Evolutionary conservation across 108 stramenopile genomes (phyloP).

Genomic region (Nitzschia putrida): DNA sequence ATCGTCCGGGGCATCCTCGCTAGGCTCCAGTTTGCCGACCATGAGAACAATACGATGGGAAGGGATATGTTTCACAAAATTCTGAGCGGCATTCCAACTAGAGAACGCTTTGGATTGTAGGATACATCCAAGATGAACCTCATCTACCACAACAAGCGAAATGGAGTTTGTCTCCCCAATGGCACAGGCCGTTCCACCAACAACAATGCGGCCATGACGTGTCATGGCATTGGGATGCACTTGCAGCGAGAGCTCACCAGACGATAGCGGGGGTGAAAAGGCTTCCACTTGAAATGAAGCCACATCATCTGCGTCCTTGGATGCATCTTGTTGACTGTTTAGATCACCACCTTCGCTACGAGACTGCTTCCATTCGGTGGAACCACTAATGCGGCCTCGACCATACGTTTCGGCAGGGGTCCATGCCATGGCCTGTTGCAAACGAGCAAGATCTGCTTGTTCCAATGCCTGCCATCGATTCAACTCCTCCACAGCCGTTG

Average conservation of each 20-base stretch:
- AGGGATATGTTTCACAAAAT: conserved; percentile 57
- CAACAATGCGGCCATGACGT: conserved; percentile 41
- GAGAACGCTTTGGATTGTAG: conserved; percentile 66
- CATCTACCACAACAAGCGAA: conserved; percentile 68
- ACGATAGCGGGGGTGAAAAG: conserved; percentile 43
- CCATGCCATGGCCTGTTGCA: conserved; percentile 46
- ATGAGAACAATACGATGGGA: conserved; percentile 60
- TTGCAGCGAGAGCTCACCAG: conserved; percentile 25
- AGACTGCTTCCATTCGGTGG: conserved; percentile 66
- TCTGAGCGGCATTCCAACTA: conserved; percentile 41
- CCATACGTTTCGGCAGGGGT: conserved; percentile 41
- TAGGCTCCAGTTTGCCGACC: conserved; percentile 32
- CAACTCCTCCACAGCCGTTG: conserved; percentile 29
- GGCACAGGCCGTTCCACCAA: conserved; percentile 59
- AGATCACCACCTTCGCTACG: conserved; percentile 61
- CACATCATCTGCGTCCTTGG: conserved; percentile 27
- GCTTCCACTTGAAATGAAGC: conserved; percentile 58
- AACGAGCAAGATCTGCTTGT: conserved; percentile 22
- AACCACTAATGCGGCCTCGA: conserved; percentile 67
- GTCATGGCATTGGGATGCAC: conserved; percentile 29
- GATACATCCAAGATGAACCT: conserved; percentile 58
- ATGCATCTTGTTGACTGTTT: not conserved
- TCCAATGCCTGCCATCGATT: conserved; percentile 26
- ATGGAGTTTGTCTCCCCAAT: conserved; percentile 43
- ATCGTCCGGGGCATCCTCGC: conserved; percentile 3